Base-by-base conservation (phyloP, 306 rosid genomes). In the Dalbergia cultrata region DNA sequence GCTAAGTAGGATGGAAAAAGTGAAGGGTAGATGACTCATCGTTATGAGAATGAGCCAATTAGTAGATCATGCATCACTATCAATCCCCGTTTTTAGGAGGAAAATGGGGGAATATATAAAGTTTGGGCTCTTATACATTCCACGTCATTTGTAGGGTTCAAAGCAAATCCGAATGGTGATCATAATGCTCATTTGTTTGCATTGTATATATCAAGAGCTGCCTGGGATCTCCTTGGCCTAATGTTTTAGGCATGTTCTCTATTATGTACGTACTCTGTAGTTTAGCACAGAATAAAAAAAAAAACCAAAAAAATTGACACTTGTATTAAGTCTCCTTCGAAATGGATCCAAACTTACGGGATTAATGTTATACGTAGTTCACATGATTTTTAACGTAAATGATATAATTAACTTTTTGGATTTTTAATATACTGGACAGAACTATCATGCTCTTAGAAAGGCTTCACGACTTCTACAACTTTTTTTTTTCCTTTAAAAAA, bases 11-110 rank as follows among this genome's bases (percentile, higher is more conserved):
- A 14, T 72, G 4, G 1, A 35, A 35, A 54, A 35, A 19, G 17
- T 17, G 12, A 11, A 13, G 66, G 8, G 37, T 56, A 5, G 3
- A n/a, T 62, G 71, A 62, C 50, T 62, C 80, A 3, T 33, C 37
- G 8, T 63, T 4, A 71, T 49, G 19, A 1, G 57, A 53, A 74
- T 39, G 78, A 49, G 57, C 47, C 22, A 59, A 74, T 74, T 41
- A 58, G 9, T 44, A 21, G 9, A 22, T 21, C 80, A 63, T 49
- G 71, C 49, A 75, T 75, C 72, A 13, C 49, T 33, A 16, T 75
- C 72, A 49, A 31, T 50, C 80, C 80, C 34, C 52, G 9, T 62
- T 75, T 62, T 7, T 49, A 31, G 63, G 61, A 75, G 63, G 19
- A 49, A 75, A 75, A n/a, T 47, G 50, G 11, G 80, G 80, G 44